Base-by-base conservation (phyloP, 805 yeast species). In the Metschnikowia similis region DNA sequence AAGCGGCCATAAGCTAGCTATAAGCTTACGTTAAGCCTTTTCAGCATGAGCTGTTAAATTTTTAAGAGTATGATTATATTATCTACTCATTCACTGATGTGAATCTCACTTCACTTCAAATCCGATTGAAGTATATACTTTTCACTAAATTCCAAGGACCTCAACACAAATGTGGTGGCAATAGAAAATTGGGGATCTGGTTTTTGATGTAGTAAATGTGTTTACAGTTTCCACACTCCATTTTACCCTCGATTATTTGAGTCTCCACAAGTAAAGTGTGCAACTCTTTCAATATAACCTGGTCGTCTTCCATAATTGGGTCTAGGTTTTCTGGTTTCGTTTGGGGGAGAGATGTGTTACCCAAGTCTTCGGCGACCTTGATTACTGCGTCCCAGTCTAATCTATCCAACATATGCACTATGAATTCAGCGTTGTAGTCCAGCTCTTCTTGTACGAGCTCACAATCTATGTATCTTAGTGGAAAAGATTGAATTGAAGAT, bases 131-230 rank as follows among this genome's bases (percentile, higher is more conserved):
- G 13, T 13, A 26, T 10, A 8, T 27, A 17, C n/a, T 16, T 17
- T 26, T 21, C 4, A 9, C 8, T 27, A n/a, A n/a, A 16, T 11
- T 26, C n/a, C 13, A 5, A 5, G 34, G 10, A 11, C 9, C 11
- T 41, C 35, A 55, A 36, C 91, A 95, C 58, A 94, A 75, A 65
- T 94, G 98, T 6, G 98, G 98, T 31, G 99, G 98, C 34, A 94
- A 77, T 48, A 94, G 71, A 69, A 94, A 86, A 75, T 92, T 92
- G 34, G 99, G 97, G 59, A 94, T 90, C 46, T 94, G 83, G 74
- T 89, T 91, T 69, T 91, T 92, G 71, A 94, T 87, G 71, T 86
- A 82, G 69, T 91, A 94, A 7, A 87, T 74, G 67, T 92, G 97
- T 1, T 81, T 84, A 66, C 99, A 94, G 69, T 85, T 85, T 21